Conservation (phyloP, 371 early-diverging fungal species). For the Chytridiales sp. region DNA sequence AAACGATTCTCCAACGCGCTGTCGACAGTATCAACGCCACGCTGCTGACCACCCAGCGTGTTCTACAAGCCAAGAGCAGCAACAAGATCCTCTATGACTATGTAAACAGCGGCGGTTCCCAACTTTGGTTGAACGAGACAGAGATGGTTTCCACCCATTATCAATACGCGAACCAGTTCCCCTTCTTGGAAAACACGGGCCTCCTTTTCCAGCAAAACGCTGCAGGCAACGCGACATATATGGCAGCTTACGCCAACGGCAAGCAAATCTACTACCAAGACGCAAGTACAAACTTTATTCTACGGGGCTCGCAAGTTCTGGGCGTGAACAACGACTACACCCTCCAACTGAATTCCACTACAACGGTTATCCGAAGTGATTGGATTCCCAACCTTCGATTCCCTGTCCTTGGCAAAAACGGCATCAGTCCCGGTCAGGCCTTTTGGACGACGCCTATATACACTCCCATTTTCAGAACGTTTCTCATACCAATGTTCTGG, state of each 20-base stretch:
- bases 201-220: conserved; percentile 1
- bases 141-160: conserved; percentile 8
- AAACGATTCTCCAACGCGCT: not conserved
- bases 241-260: conserved; percentile 6
- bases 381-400: conserved; percentile 8
- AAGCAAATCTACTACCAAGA: conserved; percentile 15
- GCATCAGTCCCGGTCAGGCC: not conserved
- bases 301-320: not conserved
- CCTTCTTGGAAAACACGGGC: conserved; percentile 9
- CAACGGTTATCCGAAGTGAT: conserved; percentile 9
- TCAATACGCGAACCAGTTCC: not conserved
- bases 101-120: not conserved
- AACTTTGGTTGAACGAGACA: not conserved
- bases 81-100: not conserved
- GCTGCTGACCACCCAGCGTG: not conserved
- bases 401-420: conserved; percentile 2
- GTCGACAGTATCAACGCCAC: not conserved
- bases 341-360: not conserved
- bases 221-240: not conserved
- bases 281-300: not conserved
- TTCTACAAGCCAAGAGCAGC: not conserved
- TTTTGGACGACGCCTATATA: not conserved
- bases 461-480: conserved; percentile 1
- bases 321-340: conserved; percentile 8
- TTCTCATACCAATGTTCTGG: conserved; percentile 13